Evolutionary conservation across 192 early-diverging fungal species (phyloP), one percentile per base, ranked within the genome.

Genomic region (Backusella mclennaniae): DNA sequence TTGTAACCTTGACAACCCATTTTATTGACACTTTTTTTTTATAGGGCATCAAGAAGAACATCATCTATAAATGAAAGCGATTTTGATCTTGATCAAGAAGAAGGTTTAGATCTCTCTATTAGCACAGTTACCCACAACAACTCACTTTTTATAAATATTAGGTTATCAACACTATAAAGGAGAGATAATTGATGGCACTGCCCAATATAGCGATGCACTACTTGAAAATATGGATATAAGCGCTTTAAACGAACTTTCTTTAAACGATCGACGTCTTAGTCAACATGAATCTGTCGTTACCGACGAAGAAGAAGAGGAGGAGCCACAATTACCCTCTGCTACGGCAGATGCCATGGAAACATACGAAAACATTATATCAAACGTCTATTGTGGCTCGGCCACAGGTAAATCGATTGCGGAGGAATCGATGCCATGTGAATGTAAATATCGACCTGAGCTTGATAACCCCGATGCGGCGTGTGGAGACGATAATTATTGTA

Each of bases 401-500:
- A 93, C 86, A 38, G 93, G 92, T 63, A 85, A 87, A 67, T 89
- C 90, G 4, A 84, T 86, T 14, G 87, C 84, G 9, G 91, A 87
- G 59, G 95, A 96, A 76, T 87, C 87, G 35, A 89, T 93, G 82
- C 88, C 89, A 2, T 96, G 95, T 82, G 88, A 90, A 73, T 96
- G 94, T 83, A 88, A 87, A 82, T 94, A 88, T 73, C 88, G 91
- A 35, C 86, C 90, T 39, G 87, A 89, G 39, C 82, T 73, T 35
- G 89, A 87, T 80, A 81, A 84, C 79, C 91, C 85, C 42, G 85
- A 78, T 46, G 87, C 79, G 35, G 97, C 98, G 17, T 99, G 98
- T 82, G 98, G 98, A 39, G 92, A 92, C 35, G 86, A 87, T 75
- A 90, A 93, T 17, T 88, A 92, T 68, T 99, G 98, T 82, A 97